These are phyloP conservation scores for Phtheirospermum japonicum DNA, from an alignment of 257 asterid species.

Conservation along the genomic window DNA sequence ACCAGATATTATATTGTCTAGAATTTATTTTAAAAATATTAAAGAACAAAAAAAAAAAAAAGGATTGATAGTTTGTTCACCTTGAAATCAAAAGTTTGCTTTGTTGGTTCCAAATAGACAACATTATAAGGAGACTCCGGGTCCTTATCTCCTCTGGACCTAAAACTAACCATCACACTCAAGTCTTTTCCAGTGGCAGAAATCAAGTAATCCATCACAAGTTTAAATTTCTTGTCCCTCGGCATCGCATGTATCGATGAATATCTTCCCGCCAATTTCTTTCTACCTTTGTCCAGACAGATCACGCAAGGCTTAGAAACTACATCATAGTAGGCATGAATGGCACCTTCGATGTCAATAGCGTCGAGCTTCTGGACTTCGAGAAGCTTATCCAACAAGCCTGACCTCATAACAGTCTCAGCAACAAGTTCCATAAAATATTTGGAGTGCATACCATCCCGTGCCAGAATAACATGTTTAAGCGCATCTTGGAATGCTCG, in stretches of 20 bases:
- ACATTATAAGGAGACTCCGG: conserved; percentile 41
- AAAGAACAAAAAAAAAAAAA: conserved; percentile 9
- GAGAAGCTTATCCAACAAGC: conserved; percentile 66
- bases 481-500: conserved; percentile 65
- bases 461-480: conserved; percentile 51
- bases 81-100: conserved; percentile 83
- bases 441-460: conserved; percentile 63
- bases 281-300: conserved; percentile 46
- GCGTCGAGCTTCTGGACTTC: conserved; percentile 84
- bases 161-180: conserved; percentile 86
- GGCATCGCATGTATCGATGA: conserved; percentile 60
- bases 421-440: conserved; percentile 67
- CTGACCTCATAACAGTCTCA: conserved; percentile 60
- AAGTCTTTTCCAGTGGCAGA: conserved; percentile 97
- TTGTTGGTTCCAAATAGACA: conserved; percentile 62
- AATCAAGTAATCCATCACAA: conserved; percentile 78
- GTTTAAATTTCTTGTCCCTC: conserved; percentile 54
- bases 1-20: background rate
- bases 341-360: conserved; percentile 86
- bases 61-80: conserved; percentile 33
- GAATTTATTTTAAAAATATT: background rate
- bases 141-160: conserved; percentile 45
- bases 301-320: conserved; percentile 65
- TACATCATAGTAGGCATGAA: conserved; percentile 81
- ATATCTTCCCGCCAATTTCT: conserved; percentile 41